Conservation (phyloP, 495 filamentous ascomycete species). For the Neurospora tetraspora region DNA sequence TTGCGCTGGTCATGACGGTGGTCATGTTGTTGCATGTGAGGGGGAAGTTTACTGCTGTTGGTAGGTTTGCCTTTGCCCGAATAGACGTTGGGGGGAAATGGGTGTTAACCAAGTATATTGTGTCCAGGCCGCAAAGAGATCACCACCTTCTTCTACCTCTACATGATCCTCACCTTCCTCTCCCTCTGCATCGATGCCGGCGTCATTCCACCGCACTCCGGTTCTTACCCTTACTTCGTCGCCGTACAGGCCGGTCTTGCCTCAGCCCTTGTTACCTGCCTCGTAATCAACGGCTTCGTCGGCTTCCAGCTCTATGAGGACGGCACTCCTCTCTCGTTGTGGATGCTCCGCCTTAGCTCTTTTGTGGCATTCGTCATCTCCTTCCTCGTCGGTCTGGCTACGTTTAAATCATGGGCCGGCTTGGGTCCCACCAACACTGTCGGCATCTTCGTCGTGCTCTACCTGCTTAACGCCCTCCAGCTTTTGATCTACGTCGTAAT, state of each 20-base stretch:
- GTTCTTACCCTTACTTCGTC: constrained; percentile 81
- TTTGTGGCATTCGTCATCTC: constrained; percentile 77
- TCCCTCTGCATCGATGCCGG: constrained; percentile 91
- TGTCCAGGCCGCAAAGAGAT: constrained; percentile 90
- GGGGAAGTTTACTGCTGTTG: constrained; percentile 96
- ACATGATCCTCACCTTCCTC: constrained; percentile 76
- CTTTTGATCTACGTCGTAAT: constrained; percentile 77
- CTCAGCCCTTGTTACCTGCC: constrained; percentile 80
- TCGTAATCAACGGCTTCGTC: constrained; percentile 96
- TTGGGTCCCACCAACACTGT: constrained; percentile 75
- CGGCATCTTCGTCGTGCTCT: constrained; percentile 86
- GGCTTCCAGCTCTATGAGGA: constrained; percentile 99
- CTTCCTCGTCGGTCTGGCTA: constrained; percentile 77
- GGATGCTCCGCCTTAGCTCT: constrained; percentile 75
- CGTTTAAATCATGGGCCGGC: constrained; percentile 88
- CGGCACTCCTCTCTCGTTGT: constrained; percentile 89
- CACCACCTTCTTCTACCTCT: constrained; percentile 94
- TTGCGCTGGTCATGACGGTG: constrained; percentile 81
- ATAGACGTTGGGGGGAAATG: background rate
- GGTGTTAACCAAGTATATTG: constrained; percentile 1
- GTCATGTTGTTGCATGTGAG: constrained; percentile 96
- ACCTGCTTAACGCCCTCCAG: constrained; percentile 80
- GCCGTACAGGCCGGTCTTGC: constrained; percentile 81
- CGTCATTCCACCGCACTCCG: constrained; percentile 73
- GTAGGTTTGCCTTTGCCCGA: constrained; percentile 44